These are phyloP conservation scores for Aspergillus latus DNA, from an alignment of 2,329 filamentous ascomycete species.

Conservation along the genomic window DNA sequence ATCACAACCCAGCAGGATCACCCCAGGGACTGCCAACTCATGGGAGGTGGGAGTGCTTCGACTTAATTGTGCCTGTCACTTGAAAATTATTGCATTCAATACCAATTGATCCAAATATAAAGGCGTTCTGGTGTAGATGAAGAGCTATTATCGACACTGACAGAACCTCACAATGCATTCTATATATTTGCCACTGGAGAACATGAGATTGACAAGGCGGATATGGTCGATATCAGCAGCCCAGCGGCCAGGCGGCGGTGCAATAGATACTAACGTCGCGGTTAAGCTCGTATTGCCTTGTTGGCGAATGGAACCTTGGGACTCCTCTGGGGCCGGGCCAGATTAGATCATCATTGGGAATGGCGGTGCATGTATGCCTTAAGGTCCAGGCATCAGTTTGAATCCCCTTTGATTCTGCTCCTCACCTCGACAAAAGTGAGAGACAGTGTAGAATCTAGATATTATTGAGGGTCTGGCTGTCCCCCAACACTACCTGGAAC, in stretches of 20 bases:
- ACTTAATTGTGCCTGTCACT: background rate
- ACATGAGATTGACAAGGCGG: too few species aligned
- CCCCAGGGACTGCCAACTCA: slow-evolving; percentile 22
- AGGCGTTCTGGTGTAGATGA: too few species aligned
- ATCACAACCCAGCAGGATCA: slow-evolving; percentile 13
- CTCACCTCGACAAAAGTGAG: slow-evolving; percentile 4
- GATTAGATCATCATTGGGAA: background rate
- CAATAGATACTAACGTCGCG: too few species aligned
- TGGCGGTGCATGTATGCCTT: slow-evolving; percentile 10
- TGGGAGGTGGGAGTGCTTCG: slow-evolving; percentile 13
- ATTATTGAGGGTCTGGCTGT: background rate
- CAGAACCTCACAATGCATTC: too few species aligned
- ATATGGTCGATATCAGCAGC: too few species aligned
- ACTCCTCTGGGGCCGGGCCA: too few species aligned
- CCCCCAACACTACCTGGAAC: background rate
- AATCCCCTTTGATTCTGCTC: slow-evolving; percentile 14
- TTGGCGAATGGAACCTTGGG: too few species aligned
- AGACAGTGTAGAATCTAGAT: background rate
- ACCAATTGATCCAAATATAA: too few species aligned
- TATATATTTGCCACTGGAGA: too few species aligned
- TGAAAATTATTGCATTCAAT: background rate
- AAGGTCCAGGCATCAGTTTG: slow-evolving; percentile 10
- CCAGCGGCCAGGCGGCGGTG: too few species aligned
- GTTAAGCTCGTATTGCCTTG: too few species aligned
- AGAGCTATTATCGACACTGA: too few species aligned